Percentiles rank a stretch among this genome's conserved stretches.
Conservation (phyloP, 495 filamentous ascomycete genomes). For the Talaromyces wortmannii region DNA sequence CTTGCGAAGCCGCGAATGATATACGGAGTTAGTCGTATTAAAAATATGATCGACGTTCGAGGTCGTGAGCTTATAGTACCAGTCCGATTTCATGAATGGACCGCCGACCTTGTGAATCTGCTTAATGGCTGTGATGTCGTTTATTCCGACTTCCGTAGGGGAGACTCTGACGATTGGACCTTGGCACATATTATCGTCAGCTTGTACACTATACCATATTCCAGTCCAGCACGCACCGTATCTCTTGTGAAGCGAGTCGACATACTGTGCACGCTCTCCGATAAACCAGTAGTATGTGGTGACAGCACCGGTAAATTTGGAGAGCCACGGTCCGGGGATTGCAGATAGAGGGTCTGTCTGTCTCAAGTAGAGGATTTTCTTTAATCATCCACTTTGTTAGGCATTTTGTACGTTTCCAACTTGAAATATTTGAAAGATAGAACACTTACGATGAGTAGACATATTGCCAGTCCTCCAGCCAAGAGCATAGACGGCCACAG, state of each 20-base stretch:
- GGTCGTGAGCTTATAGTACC: constrained; percentile 6
- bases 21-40: constrained; percentile 12
- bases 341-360: constrained; percentile 8
- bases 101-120: constrained; percentile 8
- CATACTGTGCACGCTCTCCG: constrained; percentile 22
- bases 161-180: constrained; percentile 6
- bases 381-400: neutral
- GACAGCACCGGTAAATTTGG: constrained; percentile 26
- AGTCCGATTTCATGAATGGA: constrained; percentile 1
- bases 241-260: constrained; percentile 32
- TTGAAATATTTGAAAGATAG: neutral
- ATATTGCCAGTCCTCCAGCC: neutral
- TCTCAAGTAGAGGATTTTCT: neutral
- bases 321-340: constrained; percentile 17
- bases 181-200: neutral
- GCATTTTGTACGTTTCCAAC: neutral
- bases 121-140: neutral
- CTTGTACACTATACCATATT: neutral
- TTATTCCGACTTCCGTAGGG: constrained; percentile 3
- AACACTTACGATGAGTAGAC: neutral
- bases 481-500: neutral
- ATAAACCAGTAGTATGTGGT: constrained; percentile 22
- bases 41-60: constrained; percentile 14
- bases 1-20: constrained; percentile 15
- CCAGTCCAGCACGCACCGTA: constrained; percentile 21